A percentile compares a stretch with the other conserved stretches of the same genome.
phyloP scores from a whole-genome alignment of 441 rosid genomes.

The Hura crepitans region DNA sequence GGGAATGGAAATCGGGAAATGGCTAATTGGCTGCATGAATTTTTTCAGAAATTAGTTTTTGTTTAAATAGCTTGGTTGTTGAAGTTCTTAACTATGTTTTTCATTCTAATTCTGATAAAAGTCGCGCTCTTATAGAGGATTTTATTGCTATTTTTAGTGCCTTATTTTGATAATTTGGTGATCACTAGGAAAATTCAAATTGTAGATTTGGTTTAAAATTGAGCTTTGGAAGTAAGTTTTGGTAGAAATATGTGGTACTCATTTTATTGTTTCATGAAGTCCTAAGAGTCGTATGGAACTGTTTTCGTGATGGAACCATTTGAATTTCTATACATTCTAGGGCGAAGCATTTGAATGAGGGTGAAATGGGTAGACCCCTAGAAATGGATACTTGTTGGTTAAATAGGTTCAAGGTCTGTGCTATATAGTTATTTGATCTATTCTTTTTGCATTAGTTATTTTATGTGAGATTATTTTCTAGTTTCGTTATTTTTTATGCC shows the following conservation, averaged over 20 bases:
- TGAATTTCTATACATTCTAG: neutral
- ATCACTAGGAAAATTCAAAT: neutral
- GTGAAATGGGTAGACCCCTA: neutral
- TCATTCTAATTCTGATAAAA: neutral
- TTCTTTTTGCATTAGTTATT: neutral
- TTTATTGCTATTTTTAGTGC: neutral
- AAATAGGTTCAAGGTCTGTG: neutral
- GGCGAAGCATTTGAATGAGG: neutral
- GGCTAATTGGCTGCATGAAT: neutral
- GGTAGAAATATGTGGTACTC: neutral
- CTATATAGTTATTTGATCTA: neutral
- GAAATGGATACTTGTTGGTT: neutral
- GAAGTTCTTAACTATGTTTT: neutral
- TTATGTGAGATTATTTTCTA: neutral
- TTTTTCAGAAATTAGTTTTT: neutral
- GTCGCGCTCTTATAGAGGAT: neutral
- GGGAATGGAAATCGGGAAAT: neutral
- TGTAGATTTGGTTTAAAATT: neutral
- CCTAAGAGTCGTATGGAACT: neutral
- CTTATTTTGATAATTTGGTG: neutral
- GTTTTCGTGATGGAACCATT: neutral
- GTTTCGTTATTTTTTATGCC: neutral
- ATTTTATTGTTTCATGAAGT: neutral
- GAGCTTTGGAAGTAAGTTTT: neutral
- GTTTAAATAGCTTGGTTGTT: neutral